phyloP scores from a whole-genome alignment of 768 basidiomycete genomes.

The Leccinum boreale region DNA sequence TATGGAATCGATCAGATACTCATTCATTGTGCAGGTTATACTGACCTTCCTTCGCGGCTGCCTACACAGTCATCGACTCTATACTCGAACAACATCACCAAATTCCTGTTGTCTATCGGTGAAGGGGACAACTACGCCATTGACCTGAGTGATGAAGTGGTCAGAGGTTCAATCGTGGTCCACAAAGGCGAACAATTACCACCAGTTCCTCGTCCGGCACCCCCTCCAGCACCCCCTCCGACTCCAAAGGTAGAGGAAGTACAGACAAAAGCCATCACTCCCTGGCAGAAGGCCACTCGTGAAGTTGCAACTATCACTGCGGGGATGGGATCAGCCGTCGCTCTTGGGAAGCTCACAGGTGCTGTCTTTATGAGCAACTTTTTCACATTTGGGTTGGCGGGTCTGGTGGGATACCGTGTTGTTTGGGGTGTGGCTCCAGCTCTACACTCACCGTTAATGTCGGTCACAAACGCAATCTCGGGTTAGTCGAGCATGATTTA shows the following conservation, averaged over 20 bases:
- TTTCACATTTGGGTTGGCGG: constrained; percentile 85
- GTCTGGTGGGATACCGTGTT: constrained; percentile 82
- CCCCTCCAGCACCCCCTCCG: constrained; percentile 57
- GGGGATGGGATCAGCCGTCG: constrained; percentile 72
- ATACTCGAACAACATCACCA: constrained; percentile 90
- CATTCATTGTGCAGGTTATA: constrained; percentile 52
- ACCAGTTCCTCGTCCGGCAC: constrained; percentile 64
- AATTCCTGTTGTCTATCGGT: constrained; percentile 81
- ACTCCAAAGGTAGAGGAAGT: constrained; percentile 45
- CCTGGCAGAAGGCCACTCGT: constrained; percentile 77
- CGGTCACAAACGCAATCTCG: constrained; percentile 86
- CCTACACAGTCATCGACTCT: constrained; percentile 88
- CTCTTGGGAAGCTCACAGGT: constrained; percentile 75
- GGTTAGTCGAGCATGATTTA: constrained; percentile 41
- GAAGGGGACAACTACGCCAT: constrained; percentile 59
- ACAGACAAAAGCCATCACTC: constrained; percentile 60
- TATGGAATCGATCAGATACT: constrained; percentile 2
- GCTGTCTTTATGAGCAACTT: constrained; percentile 86
- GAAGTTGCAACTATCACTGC: constrained; percentile 73
- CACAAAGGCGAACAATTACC: constrained; percentile 65
- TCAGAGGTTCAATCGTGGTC: constrained; percentile 74
- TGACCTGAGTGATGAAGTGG: constrained; percentile 80
- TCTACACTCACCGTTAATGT: constrained; percentile 87
- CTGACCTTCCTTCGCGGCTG: constrained; percentile 82
- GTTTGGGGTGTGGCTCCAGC: constrained; percentile 90